Percentiles rank a stretch among this genome's conserved stretches.
Evolutionary conservation across 495 filamentous ascomycete species (phyloP).

Genomic region (Barbatosphaeria neglecta): DNA sequence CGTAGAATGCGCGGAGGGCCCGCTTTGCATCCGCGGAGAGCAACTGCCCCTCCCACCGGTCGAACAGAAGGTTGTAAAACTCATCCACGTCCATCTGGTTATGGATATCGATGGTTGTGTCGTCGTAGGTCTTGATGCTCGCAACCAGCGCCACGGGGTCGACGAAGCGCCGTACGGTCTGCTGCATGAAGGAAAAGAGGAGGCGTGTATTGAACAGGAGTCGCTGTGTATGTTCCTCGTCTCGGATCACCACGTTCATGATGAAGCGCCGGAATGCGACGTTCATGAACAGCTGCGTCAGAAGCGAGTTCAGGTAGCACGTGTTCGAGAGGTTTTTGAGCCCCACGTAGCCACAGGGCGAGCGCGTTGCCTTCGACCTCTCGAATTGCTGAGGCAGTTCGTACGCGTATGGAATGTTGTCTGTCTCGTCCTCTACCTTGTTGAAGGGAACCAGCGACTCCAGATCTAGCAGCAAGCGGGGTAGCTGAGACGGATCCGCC

Average conservation of each 20-base stretch:
- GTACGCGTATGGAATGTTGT: slow-evolving; percentile 32
- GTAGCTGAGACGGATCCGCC: slow-evolving; percentile 37
- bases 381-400: slow-evolving; percentile 50
- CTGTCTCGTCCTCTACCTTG: slow-evolving; percentile 20
- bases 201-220: slow-evolving; percentile 67
- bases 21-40: slow-evolving; percentile 54
- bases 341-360: slow-evolving; percentile 68
- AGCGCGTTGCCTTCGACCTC: slow-evolving; percentile 55
- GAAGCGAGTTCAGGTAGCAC: slow-evolving; percentile 92
- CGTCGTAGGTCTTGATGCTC: slow-evolving; percentile 72
- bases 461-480: slow-evolving; percentile 39
- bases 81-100: slow-evolving; percentile 97
- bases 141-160: slow-evolving; percentile 63
- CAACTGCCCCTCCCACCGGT: slow-evolving; percentile 82
- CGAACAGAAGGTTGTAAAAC: slow-evolving; percentile 89
- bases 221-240: slow-evolving; percentile 45
- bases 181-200: slow-evolving; percentile 79
- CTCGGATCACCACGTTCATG: slow-evolving; percentile 44
- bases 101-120: slow-evolving; percentile 70
- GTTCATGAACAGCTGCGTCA: slow-evolving; percentile 98
- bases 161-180: slow-evolving; percentile 56
- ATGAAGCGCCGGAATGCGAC: slow-evolving; percentile 77
- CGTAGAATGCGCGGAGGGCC: slow-evolving; percentile 73
- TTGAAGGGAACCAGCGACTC: slow-evolving; percentile 32
- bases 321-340: slow-evolving; percentile 87